Base-by-base conservation (phyloP, 306 rosid genomes). In the Trifolium pratense region DNA sequence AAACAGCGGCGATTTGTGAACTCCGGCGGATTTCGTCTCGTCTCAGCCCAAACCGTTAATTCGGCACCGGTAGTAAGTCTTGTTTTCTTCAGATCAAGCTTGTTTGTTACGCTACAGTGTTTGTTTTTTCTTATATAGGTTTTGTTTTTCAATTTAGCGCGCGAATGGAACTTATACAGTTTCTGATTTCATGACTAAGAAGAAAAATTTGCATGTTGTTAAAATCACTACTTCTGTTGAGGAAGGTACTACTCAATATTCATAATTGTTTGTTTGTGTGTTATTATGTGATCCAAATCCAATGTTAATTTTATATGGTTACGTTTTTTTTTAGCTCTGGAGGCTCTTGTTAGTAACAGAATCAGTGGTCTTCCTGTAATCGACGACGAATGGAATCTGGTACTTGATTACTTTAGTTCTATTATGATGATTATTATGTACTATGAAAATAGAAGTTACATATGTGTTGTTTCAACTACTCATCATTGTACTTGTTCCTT, bases 381-480 rank as follows among this genome's bases (percentile, higher is more conserved):
- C 5, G 99, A 91, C 21, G 99, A 91, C 25, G 95, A 86, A 70
- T 94, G 95, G 96, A 94, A 89, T 79, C 77, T 94, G 90, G 99
- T 91, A 82, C 79, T 42, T 74, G 13, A 69, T 39, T 63, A 18
- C 23, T 58, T 42, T 51, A n/a, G 25, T 46, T 29, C 8, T 45
- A n/a, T 26, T 3, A 2, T 39, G 26, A 3, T 0, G 26, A 3
- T 0, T 5, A 0, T 71, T 5, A 0, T 71, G 55, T n/a, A n/a
- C n/a, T n/a, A 14, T 12, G 17, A 56, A 31, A 55, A n/a, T 72
- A 61, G 53, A 53, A 53, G 42, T 55, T 55, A n/a, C 29, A 48
- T 64, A 23, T 71, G 62, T 63, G 36, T 78, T 74, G 70, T 75
- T 74, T 80, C 61, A 52, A n/a, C 74, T 32, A 53, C 57, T 71